A percentile compares a stretch with the other conserved stretches of the same genome.
These are phyloP conservation scores for Oropetium thomaeum DNA, from an alignment of 176 grass and related monocot species.

Conservation along the genomic window DNA sequence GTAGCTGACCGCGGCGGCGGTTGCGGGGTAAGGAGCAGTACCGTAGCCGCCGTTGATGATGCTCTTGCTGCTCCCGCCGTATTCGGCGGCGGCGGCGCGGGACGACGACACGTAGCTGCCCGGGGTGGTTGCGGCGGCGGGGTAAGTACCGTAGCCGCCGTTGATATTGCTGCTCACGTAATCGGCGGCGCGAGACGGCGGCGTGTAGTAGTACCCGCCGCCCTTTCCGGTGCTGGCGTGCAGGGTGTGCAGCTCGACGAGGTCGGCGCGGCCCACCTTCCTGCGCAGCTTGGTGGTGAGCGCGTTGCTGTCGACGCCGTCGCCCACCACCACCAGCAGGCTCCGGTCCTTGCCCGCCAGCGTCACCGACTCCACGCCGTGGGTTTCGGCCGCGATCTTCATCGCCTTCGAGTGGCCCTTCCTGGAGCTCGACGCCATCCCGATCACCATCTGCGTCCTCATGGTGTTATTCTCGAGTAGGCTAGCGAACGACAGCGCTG, in stretches of 20 bases:
- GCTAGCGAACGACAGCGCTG: no score
- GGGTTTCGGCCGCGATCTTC: slow-evolving; percentile 31
- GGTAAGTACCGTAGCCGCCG: background rate
- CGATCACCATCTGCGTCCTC: slow-evolving; percentile 41
- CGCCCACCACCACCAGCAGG: slow-evolving; percentile 38
- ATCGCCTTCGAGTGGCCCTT: slow-evolving; percentile 45
- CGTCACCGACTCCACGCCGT: slow-evolving; percentile 46
- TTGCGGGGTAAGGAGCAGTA: no score
- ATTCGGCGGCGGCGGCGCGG: background rate
- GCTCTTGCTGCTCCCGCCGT: background rate
- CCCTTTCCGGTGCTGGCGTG: background rate
- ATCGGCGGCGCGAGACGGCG: background rate
- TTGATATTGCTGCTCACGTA: no score
- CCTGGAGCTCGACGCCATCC: slow-evolving; percentile 21
- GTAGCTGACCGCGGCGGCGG: background rate
- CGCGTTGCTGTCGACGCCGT: slow-evolving; percentile 45
- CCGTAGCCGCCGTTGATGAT: no score
- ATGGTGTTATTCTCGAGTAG: no score
- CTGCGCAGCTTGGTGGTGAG: slow-evolving; percentile 37
- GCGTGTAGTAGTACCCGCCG: background rate
- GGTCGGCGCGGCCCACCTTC: slow-evolving; percentile 40
- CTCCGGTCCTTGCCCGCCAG: slow-evolving; percentile 27
- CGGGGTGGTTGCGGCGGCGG: background rate
- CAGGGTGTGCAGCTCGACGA: slow-evolving; percentile 45
- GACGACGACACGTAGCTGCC: background rate